phyloP scores from a whole-genome alignment of 2,329 filamentous ascomycete species.

The Davidsoniella virescens region DNA sequence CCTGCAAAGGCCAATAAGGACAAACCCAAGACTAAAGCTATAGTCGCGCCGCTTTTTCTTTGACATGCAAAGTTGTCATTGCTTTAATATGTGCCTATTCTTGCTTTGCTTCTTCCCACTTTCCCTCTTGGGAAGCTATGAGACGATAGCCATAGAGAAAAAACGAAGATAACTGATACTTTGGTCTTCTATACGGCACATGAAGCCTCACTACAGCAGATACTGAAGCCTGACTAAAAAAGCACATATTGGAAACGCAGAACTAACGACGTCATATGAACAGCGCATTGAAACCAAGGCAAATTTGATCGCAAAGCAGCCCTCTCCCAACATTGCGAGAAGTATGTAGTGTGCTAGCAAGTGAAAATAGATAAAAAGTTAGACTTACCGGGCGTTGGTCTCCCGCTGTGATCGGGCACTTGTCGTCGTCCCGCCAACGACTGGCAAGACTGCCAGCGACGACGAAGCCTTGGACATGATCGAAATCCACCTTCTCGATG shows the following conservation, averaged over 20 bases:
- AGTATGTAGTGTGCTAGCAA: not conserved
- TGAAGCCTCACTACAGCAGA: too few species aligned
- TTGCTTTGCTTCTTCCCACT: not conserved
- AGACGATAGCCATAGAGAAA: not conserved
- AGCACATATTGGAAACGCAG: not conserved
- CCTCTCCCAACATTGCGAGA: too few species aligned
- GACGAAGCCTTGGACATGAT: not conserved
- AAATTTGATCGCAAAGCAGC: too few species aligned
- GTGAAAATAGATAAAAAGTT: not conserved
- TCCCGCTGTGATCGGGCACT: not conserved
- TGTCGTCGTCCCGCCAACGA: not conserved
- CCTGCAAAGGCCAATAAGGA: too few species aligned
- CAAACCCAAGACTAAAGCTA: too few species aligned
- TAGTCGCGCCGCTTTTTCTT: too few species aligned
- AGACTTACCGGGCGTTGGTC: slow-evolving; percentile 6
- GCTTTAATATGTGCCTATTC: too few species aligned
- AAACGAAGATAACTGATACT: too few species aligned
- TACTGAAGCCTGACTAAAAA: too few species aligned
- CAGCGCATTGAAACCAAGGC: too few species aligned
- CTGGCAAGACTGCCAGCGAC: not conserved
- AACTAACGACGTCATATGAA: not conserved
- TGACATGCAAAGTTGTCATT: too few species aligned
- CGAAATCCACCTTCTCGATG: not conserved
- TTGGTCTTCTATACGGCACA: too few species aligned
- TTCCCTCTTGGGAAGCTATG: slow-evolving; percentile 3